Evolutionary conservation across 176 grass and related monocot species (phyloP), one percentile per base, ranked within the genome.

Genomic region (Aegilops speltoides): DNA sequence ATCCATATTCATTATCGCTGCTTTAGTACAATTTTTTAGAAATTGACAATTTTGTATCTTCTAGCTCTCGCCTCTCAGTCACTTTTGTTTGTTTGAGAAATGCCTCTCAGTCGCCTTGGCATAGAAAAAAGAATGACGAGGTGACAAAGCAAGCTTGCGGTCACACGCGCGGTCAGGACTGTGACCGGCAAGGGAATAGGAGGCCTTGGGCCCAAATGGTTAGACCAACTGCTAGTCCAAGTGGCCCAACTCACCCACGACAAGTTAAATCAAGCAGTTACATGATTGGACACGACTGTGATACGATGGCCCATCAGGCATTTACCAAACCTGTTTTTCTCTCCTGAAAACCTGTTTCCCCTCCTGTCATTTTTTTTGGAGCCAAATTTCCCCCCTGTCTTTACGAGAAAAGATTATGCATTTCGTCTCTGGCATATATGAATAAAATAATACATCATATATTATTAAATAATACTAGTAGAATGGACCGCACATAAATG

Each of bases 211-310:
- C 61, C 78, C 37, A 13, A 41, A 84, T 2, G 23, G 73, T 25
- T 31, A 37, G 15, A 4, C 4, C 9, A 68, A 10, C 29, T 67
- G 28, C n/a, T 70, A 57, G 85, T 81, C 85, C 52, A 87, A 50
- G 25, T 25, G 28, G 67, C 15, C 59, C 79, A 20, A 15, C 32
- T 31, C n/a, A 54, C 2, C 16, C 31, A 54, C 2, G 70, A 43
- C 60, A 31, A 24, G 79, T 87, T 75, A 65, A 73, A 75, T 87
- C 86, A 17, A 29, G 64, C 78, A 64, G 69, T 7, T 25, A 12
- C 8, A 20, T 76, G 68, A 66, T 25, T 54, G 56, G 85, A 50
- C 61, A 14, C 20, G 20, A 76, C 26, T 71, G n/a, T 34, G 29
- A 50, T 29, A 24, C 8, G 37, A 62, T 64, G 37, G 23, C 34